These are phyloP conservation scores for Scedosporium apiospermum DNA, from an alignment of 2,329 filamentous ascomycete species.

Conservation along the genomic window DNA sequence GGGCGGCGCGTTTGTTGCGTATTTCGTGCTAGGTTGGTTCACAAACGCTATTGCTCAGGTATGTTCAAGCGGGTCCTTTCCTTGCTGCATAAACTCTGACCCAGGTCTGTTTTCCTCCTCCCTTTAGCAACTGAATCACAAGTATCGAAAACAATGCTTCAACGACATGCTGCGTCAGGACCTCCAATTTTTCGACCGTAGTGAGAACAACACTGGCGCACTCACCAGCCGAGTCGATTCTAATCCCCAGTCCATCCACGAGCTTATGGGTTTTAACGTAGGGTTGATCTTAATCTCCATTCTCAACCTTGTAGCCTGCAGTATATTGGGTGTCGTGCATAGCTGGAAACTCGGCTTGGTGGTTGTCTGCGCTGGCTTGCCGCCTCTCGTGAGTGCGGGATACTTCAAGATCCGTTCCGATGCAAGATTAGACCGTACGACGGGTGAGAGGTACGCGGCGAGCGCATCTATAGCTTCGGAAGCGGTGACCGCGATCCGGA, in stretches of 20 bases:
- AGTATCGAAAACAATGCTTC: conserved; percentile 30
- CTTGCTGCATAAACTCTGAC: no score
- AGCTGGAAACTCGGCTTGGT: conserved; percentile 43
- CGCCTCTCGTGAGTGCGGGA: conserved; percentile 33
- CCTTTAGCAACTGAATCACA: conserved; percentile 10
- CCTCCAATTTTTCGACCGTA: conserved; percentile 35
- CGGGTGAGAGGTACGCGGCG: conserved; percentile 30
- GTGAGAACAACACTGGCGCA: conserved; percentile 26
- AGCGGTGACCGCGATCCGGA: conserved; percentile 37
- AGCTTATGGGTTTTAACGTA: conserved; percentile 39
- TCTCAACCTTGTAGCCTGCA: conserved; percentile 34
- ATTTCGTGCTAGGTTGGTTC: conserved; percentile 26
- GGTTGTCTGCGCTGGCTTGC: conserved; percentile 33
- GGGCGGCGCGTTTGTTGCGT: conserved; percentile 32
- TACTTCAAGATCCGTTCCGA: conserved; percentile 40
- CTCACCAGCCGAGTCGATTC: conserved; percentile 21
- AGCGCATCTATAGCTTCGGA: conserved; percentile 41
- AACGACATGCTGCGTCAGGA: conserved; percentile 44
- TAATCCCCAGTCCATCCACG: conserved; percentile 26
- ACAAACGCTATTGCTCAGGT: conserved; percentile 26
- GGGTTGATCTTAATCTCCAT: conserved; percentile 35
- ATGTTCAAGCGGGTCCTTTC: conserved; percentile 20
- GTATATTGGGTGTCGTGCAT: conserved; percentile 32
- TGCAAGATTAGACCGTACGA: conserved; percentile 33
- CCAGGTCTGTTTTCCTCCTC: neutral